Base-by-base conservation (phyloP, 177 flowering plant species). In the Vitis hybrid region DNA sequence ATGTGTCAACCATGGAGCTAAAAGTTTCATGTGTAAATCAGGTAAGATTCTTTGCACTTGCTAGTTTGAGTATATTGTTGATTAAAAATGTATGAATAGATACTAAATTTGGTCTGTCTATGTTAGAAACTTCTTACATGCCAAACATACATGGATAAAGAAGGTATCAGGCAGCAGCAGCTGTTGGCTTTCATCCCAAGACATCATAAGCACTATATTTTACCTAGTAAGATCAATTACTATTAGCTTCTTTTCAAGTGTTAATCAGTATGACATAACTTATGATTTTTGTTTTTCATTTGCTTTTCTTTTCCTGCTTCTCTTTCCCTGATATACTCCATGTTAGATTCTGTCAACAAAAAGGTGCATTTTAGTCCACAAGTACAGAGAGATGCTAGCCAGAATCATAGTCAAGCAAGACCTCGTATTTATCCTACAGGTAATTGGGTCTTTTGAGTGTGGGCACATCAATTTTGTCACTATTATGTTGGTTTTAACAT, bases 161-260 rank as follows among this genome's bases (percentile, higher is more conserved):
- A 94, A 84, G 95, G 97, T 55, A 80, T 89, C 12, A 82, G 90
- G 81, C 97, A 96, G 87, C 98, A 94, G 86, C 91, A 88, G 77
- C 68, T 90, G 69, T 77, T 89, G 81, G 84, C 97, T 14, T 61
- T 86, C 66, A 79, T 85, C 61, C 97, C 97, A n/a, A 86, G 90
- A 72, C 97, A 92, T 83, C 99, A 96, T 82, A 91, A 92, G 81
- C 99, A 86, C 72, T 84, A 88, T 66, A 82, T 78, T 67, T 81
- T 88, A 72, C 92, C 95, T 54, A 90, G 95, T 90, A 87, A 78
- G 89, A 55, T 14, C 4, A 50, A 14, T n/a, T 22, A 20, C 8
- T 55, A 11, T 19, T 38, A 44, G 9, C 17, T 13, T 68, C 20
- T 31, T 66, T 17, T 24, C 9, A 19, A 52, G 4, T 67, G n/a